Evolutionary conservation across 2,329 filamentous ascomycete species (phyloP).

Genomic region (Botrytis fabae): DNA sequence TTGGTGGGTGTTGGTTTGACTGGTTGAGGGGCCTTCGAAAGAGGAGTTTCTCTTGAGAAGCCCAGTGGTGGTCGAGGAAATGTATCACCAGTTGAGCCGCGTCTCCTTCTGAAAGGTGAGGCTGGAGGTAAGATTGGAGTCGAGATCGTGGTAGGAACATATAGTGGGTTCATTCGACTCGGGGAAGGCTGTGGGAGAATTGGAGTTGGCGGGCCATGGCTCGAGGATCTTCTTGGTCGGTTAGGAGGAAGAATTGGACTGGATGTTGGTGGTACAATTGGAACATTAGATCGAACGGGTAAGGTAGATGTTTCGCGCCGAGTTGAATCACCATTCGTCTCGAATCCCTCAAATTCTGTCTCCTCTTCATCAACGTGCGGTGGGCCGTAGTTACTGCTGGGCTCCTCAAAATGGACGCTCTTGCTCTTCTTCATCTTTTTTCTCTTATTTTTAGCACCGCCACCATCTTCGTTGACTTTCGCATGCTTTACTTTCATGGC

Average conservation of each 20-base stretch:
- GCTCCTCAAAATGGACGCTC: not conserved
- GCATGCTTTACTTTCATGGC: not conserved
- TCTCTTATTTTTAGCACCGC: not conserved
- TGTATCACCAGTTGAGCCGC: not conserved
- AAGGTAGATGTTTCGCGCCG: not conserved
- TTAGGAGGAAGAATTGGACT: not conserved
- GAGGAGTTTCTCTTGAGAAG: not conserved
- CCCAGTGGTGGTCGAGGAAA: not conserved
- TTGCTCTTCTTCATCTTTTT: not conserved
- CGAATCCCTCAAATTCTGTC: not conserved
- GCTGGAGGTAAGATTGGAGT: constrained; percentile 14
- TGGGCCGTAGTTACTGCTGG: not conserved
- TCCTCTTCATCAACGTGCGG: not conserved
- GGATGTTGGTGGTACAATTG: not conserved
- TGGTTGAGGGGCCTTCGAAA: not conserved
- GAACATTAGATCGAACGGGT: not conserved
- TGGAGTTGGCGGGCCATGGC: not conserved
- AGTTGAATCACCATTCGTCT: constrained; percentile 1
- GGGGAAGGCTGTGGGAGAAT: constrained; percentile 10
- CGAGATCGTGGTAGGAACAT: not conserved
- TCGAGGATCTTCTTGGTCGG: not conserved
- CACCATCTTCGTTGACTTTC: not conserved
- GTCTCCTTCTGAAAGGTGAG: constrained; percentile 11
- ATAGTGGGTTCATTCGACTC: not conserved
- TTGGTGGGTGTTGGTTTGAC: not conserved